Base-by-base conservation (phyloP, 1,284 basidiomycete species). In the Stereum hirsutum region DNA sequence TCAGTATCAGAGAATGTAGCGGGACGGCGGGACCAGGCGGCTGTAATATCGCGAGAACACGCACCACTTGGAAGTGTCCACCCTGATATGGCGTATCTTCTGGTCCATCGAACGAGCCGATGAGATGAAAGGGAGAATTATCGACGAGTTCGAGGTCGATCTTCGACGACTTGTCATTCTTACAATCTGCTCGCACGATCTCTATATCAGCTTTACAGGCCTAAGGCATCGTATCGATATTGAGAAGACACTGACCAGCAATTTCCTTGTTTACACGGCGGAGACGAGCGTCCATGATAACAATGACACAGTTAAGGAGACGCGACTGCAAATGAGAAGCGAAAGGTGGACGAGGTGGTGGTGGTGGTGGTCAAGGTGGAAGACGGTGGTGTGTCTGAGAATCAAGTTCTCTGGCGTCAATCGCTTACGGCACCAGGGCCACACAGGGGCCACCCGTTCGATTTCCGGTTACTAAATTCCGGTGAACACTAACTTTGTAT, bases 61-160 rank as follows among this genome's bases (percentile, higher is more conserved):
- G 62, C 54, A 94, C 90, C 42, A 98, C 89, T 65, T 96, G 83
- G 58, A 93, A 99, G 34, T 75, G 75, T 15, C 96, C 96, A 27
- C 93, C 93, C 54, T 93, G 81, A 54, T 98, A 99, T 0, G 95
- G 91, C 3, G 94, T 98, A 41, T 80, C 93, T 52, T 90, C 81
- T 12, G 93, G 93, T 12, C 93, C 93, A n/a, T 82, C 78, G 62
- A 96, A 96, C 0, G 85, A 78, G 1, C 93, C 93, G 54, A 84
- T 81, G 28, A 96, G 74, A 58, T 95, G 91, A 58, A 88, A 93
- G 0, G 89, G 85, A 21, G 81, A 86, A 51, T 87, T 80, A 58
- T 92, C 89, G 55, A 97, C 70, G 61, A 92, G 81, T 49, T 89
- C 84, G 53, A 97, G 84, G 50, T 68, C 71, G 58, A 97, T 89